Evolutionary conservation across 441 rosid genomes (phyloP), one percentile per base, ranked within the genome.

Genomic region (Jatropha podagrica): DNA sequence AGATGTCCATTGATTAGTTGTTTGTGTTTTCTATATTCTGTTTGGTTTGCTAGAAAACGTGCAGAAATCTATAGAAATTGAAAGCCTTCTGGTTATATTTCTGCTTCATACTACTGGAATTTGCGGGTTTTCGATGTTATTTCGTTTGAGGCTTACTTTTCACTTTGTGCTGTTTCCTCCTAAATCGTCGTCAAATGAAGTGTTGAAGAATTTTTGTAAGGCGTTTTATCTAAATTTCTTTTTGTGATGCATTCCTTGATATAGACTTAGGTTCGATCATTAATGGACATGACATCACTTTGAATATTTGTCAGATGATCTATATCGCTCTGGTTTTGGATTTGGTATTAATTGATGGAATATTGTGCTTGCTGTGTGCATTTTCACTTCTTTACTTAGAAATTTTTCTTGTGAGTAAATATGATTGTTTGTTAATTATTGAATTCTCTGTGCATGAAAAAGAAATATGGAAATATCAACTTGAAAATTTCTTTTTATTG

Each of bases 41-140:
- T 64, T 58, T 73, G 69, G 70, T 65, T 73, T 23, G 32, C 71
- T 5, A 67, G 80, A 76, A 76, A 76, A 60, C 55, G 64, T 52
- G 12, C 51, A 68, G 38, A 75, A 60, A 79, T 63, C 14, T 0
- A 18, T 59, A 8, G n/a, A 20, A 14, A 10, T 7, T 62, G 51
- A 49, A 60, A 27, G 2, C 32, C 2, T 10, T 9, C 20, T 58
- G 20, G 14, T 55, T 55, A 55, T 15, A 20, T 20, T 8, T 58
- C 61, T n/a, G 32, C 5, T 4, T n/a, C 20, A n/a, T 58, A 11
- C 32, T 58, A 20, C 27, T 58, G 5, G 32, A 58, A 11, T 58
- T 4, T 18, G 18, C 23, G 23, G 3, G 26, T 26, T 59, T 59
- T 59, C 15, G 2, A 27, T 27, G 4, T 11, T 59, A 7, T 59